Evolutionary conservation across 2,329 filamentous ascomycete species (phyloP), one percentile per base, ranked within the genome.

Genomic region (Scopulariopsis brevicaulis): DNA sequence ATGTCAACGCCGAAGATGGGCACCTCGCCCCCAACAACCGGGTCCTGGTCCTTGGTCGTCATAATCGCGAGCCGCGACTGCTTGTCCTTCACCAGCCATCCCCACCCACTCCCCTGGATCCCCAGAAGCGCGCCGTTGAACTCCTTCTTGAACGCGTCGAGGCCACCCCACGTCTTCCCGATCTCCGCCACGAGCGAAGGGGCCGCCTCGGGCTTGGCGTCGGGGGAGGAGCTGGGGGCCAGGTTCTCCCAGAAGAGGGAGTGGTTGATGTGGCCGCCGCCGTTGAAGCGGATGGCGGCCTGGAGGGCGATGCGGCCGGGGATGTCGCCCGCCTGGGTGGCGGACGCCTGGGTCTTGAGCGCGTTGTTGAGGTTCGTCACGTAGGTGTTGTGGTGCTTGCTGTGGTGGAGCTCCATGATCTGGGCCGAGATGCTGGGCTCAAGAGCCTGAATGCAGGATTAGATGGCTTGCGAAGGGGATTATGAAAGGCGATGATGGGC

Each of bases 261-360:
- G 77, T 96, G 92, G 76, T 96, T 96, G 73, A 95, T 86, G 77
- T 96, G 91, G 7, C 92, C 92, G 51, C 92, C 92, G 54, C 87
- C 91, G 70, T 96, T 90, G 80, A 96, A 96, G 66, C 87, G 88
- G 74, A 96, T 84, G 61, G 81, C 81, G 20, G 79, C 75, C 65
- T 87, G 85, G n/a, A 90, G 78, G 20, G 80, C 74, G 58, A 90
- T 81, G 64, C 90, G 85, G 4, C 77, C 73, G 4, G 81, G 74
- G 57, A 89, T 78, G 63, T 90, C 82, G 62, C 77, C 75, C 48
- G 77, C 72, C 25, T 75, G 68, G 2, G 80, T 73, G 18, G 85
- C 83, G 4, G 77, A 71, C 56, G 77, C 73, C 62, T 88, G 85
- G 15, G 80, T 77, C 65, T 77, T 73, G 56, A 89, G 74, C 0